Percentiles rank a stretch among this genome's conserved stretches.
phyloP scores from a whole-genome alignment of 306 rosid species.

The Albizia julibrissin region DNA sequence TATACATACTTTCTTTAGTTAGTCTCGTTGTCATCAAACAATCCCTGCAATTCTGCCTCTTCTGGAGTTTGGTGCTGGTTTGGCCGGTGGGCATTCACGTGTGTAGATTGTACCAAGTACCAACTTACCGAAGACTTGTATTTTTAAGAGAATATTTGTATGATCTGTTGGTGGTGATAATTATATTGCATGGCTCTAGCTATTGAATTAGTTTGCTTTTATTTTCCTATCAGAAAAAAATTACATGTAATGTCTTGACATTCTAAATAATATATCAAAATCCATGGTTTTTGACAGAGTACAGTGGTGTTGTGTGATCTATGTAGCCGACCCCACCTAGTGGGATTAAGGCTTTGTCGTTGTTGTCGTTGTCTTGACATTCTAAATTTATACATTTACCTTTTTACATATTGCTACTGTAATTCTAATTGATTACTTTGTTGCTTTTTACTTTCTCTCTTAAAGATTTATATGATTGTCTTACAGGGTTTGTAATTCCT shows the following conservation, averaged over 20 bases:
- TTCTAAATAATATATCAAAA: no score
- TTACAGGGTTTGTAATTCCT: conserved; percentile 71
- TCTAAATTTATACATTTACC: not conserved
- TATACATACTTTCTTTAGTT: not conserved
- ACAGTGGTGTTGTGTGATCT: no score
- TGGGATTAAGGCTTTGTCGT: no score
- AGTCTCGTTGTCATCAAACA: not conserved
- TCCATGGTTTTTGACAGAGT: no score
- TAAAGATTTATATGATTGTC: conserved; percentile 11
- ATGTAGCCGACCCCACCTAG: no score
- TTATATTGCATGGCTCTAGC: not conserved
- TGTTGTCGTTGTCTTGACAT: not conserved
- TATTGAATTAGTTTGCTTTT: not conserved
- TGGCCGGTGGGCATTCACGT: not conserved
- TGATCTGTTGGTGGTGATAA: not conserved
- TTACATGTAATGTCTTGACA: not conserved
- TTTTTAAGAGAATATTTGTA: not conserved
- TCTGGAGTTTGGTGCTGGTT: not conserved
- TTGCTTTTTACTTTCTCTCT: conserved; percentile 19
- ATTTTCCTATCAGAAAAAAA: not conserved
- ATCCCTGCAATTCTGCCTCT: not conserved
- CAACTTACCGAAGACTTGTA: not conserved
- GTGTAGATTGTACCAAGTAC: not conserved
- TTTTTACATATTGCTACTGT: not conserved
- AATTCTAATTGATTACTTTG: not conserved